Base-by-base conservation (phyloP, 2,329 filamentous ascomycete genomes). In the Pseudocercospora musae region DNA sequence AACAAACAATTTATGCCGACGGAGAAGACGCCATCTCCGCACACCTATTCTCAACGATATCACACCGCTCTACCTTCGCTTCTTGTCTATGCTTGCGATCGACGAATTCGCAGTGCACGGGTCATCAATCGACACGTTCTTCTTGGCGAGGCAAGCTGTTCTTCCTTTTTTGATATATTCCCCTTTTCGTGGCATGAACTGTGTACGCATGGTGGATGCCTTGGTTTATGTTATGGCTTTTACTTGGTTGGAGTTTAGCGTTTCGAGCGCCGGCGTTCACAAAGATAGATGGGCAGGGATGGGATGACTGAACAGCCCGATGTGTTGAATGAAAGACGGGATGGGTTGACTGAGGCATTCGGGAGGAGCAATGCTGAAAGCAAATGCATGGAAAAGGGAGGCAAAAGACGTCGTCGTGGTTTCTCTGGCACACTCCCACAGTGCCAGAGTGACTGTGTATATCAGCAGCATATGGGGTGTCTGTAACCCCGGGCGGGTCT, bases 61-160 rank as follows among this genome's bases (percentile, higher is more conserved):
- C 6, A 48, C 61, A 53, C 61, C 58, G 46, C 62, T 60, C 62
- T 60, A 60, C 58, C 29, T 63, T 63, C 54, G 54, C 62, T 63
- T 63, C 62, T 63, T 60, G 54, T 57, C 44, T 21, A 54, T 63
- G 60, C 40, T 63, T 60, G 54, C 27, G 52, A 18, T n/a, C 27
- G 52, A 33, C 29, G 31, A n/a, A n/a, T 18, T 18, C 13, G 18
- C 49, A 33, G 4, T 5, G 29, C 52, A 54, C 31, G 52, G 29
- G 52, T 21, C 7, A 21, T 21, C 18, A 23, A 27, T 18, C 33
- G 29, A 54, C 18, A 20, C 18, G 21, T 20, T 23, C 23, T 23
- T 40, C 11, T 54, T 25, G 52, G 31, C 33, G 52, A 52, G 18
- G 49, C 49, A 52, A 52, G 25, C 21, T 52, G 27, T 23, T 25